These are phyloP conservation scores for Knoxdaviesia capensis DNA, from an alignment of 2,329 filamentous ascomycete genomes.

Conservation along the genomic window DNA sequence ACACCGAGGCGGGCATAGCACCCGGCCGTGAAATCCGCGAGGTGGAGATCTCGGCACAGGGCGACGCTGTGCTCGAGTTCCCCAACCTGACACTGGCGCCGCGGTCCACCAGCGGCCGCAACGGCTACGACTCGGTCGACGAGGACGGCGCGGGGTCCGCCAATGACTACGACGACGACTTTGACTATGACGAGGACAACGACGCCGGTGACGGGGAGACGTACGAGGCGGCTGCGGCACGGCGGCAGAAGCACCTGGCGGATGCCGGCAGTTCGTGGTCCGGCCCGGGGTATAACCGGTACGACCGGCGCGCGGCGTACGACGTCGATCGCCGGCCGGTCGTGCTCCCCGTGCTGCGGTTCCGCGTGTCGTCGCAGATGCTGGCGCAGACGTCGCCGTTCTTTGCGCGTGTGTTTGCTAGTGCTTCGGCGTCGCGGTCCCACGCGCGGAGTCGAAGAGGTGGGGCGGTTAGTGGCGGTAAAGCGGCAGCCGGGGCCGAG, in stretches of 20 bases:
- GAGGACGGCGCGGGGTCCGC: conserved; percentile 9
- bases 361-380: conserved; percentile 29
- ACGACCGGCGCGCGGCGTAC: background rate
- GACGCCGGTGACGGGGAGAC: no score
- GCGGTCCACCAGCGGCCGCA: conserved; percentile 10
- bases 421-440: no score
- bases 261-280: background rate
- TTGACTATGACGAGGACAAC: no score
- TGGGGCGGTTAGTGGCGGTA: no score
- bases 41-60: conserved; percentile 20
- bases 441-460: no score
- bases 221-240: no score
- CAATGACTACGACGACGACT: conserved; percentile 6
- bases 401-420: conserved; percentile 25
- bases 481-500: conserved; percentile 6
- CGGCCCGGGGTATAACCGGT: no score
- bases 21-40: conserved; percentile 19
- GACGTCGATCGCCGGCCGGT: no score
- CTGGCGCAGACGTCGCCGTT: conserved; percentile 29
- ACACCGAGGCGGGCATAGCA: conserved; percentile 13
- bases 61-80: conserved; percentile 32
- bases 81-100: conserved; percentile 6
- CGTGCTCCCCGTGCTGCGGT: conserved; percentile 19
- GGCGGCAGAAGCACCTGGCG: conserved; percentile 1
- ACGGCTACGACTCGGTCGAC: conserved; percentile 4